phyloP scores from a whole-genome alignment of 2,329 filamentous ascomycete genomes.

The Talaromyces sp. region DNA sequence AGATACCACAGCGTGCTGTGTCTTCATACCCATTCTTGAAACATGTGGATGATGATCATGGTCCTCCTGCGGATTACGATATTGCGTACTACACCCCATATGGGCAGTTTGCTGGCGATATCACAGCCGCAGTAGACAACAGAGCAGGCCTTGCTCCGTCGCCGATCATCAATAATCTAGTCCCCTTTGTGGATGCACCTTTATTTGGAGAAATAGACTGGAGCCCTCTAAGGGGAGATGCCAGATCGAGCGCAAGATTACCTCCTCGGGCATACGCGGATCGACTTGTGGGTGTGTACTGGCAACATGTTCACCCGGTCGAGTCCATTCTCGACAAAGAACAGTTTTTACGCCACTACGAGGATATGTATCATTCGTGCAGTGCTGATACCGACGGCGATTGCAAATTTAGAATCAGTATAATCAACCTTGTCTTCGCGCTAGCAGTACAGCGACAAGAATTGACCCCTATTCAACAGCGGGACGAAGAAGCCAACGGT shows the following conservation, averaged over 20 bases:
- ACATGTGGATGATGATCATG: neutral
- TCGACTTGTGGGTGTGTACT: conserved; percentile 21
- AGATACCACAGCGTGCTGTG: neutral
- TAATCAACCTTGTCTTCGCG: conserved; percentile 22
- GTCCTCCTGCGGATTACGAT: conserved; percentile 4
- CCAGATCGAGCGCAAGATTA: conserved; percentile 10
- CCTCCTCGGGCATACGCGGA: conserved; percentile 21
- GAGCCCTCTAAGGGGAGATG: neutral
- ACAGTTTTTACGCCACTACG: conserved; percentile 18
- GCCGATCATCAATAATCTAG: conserved; percentile 9
- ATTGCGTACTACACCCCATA: conserved; percentile 20
- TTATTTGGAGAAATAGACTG: conserved; percentile 22
- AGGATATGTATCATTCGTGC: conserved; percentile 3
- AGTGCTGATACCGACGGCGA: neutral
- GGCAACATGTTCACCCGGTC: conserved; percentile 20
- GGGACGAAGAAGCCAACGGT: conserved; percentile 19
- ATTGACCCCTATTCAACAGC: conserved; percentile 7
- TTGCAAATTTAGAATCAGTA: conserved; percentile 15
- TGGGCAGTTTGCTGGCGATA: conserved; percentile 21
- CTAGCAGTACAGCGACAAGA: conserved; percentile 22
- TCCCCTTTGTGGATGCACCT: conserved; percentile 24
- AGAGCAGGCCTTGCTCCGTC: conserved; percentile 17
- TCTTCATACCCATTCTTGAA: neutral
- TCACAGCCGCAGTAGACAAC: conserved; percentile 21
- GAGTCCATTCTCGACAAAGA: conserved; percentile 20